Evolutionary conservation across 2,329 filamentous ascomycete genomes (phyloP), one percentile per base, ranked within the genome.

Genomic region (Ascochyta viciae-villosae): DNA sequence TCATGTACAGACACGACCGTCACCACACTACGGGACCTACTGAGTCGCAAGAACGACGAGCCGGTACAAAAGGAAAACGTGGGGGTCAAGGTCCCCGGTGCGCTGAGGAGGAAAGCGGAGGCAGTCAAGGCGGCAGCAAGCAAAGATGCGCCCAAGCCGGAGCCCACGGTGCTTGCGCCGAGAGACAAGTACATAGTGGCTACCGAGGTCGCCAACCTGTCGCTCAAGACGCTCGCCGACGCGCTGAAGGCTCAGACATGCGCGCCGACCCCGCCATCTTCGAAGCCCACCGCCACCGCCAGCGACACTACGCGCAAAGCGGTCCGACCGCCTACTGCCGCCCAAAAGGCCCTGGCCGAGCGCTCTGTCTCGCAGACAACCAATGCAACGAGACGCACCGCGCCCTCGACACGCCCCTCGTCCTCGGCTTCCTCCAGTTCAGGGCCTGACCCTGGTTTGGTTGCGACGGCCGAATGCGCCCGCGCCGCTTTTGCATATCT

Each of bases 141-240:
- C 65, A 62, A 74, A 58, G 62, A 80, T 31, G 73, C 72, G 40
- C 72, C 74, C 31, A 77, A 78, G 46, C 76, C 77, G 42, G 53
- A 62, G 4, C n/a, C 64, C 2, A 50, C 49, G 12, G 42, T 54
- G n/a, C 73, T 89, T 27, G 77, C 82, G 4, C 70, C 80, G 5
- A 85, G 83, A 64, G 88, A 91, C 54, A 86, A 83, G 72, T 87
- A 86, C 46, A 80, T 85, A 40, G 77, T 93, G 33, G 89, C 90
- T 12, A 91, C 89, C 0, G 85, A 92, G 58, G 81, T 91, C 33
- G 85, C 92, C 66, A 94, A 93, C 71, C 79, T 81, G 6, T 82
- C 87, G 1, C 80, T 93, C 35, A 92, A 90, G 67, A 81, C 84
- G 9, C 81, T 94, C 3, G 82, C 83, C n/a, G 87, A 90, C 52